phyloP scores from a whole-genome alignment of 495 filamentous ascomycete genomes.

The Astrocystis sublimbata region DNA sequence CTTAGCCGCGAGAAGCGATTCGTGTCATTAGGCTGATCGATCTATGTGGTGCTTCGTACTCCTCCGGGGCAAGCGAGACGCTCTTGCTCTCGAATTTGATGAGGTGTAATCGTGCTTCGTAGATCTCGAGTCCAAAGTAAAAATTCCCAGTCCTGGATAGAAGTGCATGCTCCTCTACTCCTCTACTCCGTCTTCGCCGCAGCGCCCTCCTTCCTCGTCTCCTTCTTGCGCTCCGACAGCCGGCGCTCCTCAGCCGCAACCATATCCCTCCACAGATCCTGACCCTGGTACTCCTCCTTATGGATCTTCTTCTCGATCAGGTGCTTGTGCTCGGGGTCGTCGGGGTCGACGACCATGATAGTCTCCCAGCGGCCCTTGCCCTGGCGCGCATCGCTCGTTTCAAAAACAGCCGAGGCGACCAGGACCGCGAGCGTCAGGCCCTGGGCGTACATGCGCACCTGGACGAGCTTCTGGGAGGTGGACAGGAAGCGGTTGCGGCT shows the following conservation, averaged over 20 bases:
- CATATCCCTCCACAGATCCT: constrained; percentile 91
- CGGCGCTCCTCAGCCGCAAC: constrained; percentile 74
- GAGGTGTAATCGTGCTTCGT: background rate
- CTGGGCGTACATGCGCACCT: constrained; percentile 98
- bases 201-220: constrained; percentile 28
- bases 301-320: constrained; percentile 71
- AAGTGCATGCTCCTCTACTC: background rate
- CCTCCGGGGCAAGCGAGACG: background rate
- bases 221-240: constrained; percentile 57
- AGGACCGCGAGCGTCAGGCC: constrained; percentile 87
- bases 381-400: constrained; percentile 77
- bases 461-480: constrained; percentile 86
- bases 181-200: background rate
- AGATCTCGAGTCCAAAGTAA: too few relatives aligned
- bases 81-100: background rate
- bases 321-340: constrained; percentile 70
- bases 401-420: constrained; percentile 82
- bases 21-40: background rate
- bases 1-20: background rate
- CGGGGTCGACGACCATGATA: constrained; percentile 68
- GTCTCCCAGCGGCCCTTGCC: constrained; percentile 77
- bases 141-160: background rate
- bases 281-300: constrained; percentile 71
- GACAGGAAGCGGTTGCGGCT: constrained; percentile 75
- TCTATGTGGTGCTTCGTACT: background rate